Evolutionary conservation across 2,329 filamentous ascomycete genomes (phyloP).

Genomic region (Annulohypoxylon truncatum): DNA sequence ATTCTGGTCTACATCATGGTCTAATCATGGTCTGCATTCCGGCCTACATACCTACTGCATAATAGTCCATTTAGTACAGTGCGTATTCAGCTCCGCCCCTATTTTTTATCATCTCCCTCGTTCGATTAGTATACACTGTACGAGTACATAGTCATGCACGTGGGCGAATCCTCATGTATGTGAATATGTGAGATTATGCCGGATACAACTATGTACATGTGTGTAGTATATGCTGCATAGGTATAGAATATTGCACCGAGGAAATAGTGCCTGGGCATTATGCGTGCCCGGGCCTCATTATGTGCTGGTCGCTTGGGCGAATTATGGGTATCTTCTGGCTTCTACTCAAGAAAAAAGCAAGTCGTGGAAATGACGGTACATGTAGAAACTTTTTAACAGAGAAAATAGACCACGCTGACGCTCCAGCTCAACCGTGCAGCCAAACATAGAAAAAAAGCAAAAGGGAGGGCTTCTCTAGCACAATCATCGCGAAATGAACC

Average conservation of each 20-base stretch:
- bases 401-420: conserved; percentile 25
- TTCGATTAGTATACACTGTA: conserved; percentile 4
- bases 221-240: conserved; percentile 5
- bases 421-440: conserved; percentile 21
- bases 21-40: conserved; percentile 6
- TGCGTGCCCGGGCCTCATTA: conserved; percentile 22
- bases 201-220: conserved; percentile 3
- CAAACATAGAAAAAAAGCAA: conserved; percentile 10
- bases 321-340: conserved; percentile 37
- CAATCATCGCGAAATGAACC: conserved; percentile 30
- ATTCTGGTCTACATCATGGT: background rate
- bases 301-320: background rate
- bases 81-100: conserved; percentile 6
- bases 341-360: conserved; percentile 29
- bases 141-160: background rate
- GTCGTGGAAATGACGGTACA: conserved; percentile 19
- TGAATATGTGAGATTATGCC: conserved; percentile 15
- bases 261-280: conserved; percentile 5
- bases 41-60: no score
- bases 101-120: background rate
- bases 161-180: background rate
- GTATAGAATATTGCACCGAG: background rate
- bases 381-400: conserved; percentile 16
- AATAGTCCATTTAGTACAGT: conserved; percentile 7
- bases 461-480: conserved; percentile 31